These are phyloP conservation scores for Cyphellophora attinorum DNA, from an alignment of 2,329 filamentous ascomycete genomes.

Conservation along the genomic window DNA sequence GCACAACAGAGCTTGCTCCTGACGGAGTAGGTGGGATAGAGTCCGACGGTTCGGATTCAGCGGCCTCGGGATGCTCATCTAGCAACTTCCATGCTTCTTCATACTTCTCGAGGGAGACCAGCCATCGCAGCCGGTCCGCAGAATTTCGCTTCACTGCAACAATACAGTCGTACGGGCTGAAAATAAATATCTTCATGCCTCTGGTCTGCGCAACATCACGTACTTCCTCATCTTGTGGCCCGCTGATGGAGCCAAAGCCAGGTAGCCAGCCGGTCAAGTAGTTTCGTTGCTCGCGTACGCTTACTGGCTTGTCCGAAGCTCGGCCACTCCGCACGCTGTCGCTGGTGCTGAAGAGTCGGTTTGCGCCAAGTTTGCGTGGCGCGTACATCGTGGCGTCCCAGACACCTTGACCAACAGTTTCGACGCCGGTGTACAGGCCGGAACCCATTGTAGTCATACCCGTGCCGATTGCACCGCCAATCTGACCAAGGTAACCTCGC, in stretches of 20 bases:
- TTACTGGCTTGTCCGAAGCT: slow-evolving; percentile 43
- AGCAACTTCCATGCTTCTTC: slow-evolving; percentile 81
- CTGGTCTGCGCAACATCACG: slow-evolving; percentile 43
- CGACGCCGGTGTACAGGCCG: slow-evolving; percentile 27
- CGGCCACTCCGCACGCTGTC: slow-evolving; percentile 60
- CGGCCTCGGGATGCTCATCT: slow-evolving; percentile 72
- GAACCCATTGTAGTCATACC: slow-evolving; percentile 16
- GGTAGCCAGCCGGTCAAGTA: slow-evolving; percentile 47
- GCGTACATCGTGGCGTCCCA: slow-evolving; percentile 90
- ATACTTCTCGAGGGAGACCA: slow-evolving; percentile 71
- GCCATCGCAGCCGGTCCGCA: slow-evolving; percentile 75
- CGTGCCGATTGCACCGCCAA: slow-evolving; percentile 48
- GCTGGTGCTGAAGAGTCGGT: slow-evolving; percentile 60
- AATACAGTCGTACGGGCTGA: slow-evolving; percentile 95
- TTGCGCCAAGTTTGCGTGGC: slow-evolving; percentile 48
- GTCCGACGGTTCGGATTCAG: slow-evolving; percentile 28
- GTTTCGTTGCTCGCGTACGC: slow-evolving; percentile 43
- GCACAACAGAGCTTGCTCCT: slow-evolving; percentile 16
- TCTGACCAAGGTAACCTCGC: slow-evolving; percentile 59
- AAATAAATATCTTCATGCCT: slow-evolving; percentile 79
- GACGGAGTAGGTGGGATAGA: slow-evolving; percentile 34
- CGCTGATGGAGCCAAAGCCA: slow-evolving; percentile 25
- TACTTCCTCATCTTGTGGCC: slow-evolving; percentile 28
- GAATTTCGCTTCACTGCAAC: slow-evolving; percentile 80
- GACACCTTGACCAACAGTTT: slow-evolving; percentile 57